phyloP scores from a whole-genome alignment of 768 basidiomycete genomes.

The Amanita inopinata region DNA sequence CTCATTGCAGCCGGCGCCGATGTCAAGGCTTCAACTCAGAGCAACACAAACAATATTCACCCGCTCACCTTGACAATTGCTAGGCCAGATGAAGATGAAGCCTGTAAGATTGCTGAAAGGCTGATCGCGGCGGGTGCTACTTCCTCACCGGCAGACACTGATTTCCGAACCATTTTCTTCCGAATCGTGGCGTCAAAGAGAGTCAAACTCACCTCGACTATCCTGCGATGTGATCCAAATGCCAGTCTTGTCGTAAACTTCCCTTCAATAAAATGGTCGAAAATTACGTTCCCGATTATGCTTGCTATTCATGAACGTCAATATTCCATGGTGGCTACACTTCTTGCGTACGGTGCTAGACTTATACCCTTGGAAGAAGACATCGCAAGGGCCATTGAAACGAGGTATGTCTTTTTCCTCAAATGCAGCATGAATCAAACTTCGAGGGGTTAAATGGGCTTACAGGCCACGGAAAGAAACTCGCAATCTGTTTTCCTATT shows the following conservation, averaged over 20 bases:
- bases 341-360: slow-evolving; percentile 4
- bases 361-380: slow-evolving; percentile 3
- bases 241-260: slow-evolving; percentile 10
- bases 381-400: not conserved
- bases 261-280: not conserved
- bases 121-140: slow-evolving; percentile 32
- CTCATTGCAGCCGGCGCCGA: slow-evolving; percentile 42
- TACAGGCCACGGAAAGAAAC: not conserved
- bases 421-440: not conserved
- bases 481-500: not conserved
- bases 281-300: slow-evolving; percentile 3
- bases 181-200: slow-evolving; percentile 24
- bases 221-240: slow-evolving; percentile 33
- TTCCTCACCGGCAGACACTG: slow-evolving; percentile 29
- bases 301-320: not conserved
- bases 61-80: slow-evolving; percentile 32
- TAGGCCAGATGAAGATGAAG: slow-evolving; percentile 30
- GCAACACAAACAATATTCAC: slow-evolving; percentile 21
- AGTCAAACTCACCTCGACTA: slow-evolving; percentile 27
- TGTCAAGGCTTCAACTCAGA: slow-evolving; percentile 24
- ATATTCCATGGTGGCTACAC: slow-evolving; percentile 3
- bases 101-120: slow-evolving; percentile 27
- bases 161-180: slow-evolving; percentile 33
- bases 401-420: slow-evolving; percentile 1
- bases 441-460: not conserved